Conservation (phyloP, 371 early-diverging fungal species). For the Basidiobolus meristosporus region DNA sequence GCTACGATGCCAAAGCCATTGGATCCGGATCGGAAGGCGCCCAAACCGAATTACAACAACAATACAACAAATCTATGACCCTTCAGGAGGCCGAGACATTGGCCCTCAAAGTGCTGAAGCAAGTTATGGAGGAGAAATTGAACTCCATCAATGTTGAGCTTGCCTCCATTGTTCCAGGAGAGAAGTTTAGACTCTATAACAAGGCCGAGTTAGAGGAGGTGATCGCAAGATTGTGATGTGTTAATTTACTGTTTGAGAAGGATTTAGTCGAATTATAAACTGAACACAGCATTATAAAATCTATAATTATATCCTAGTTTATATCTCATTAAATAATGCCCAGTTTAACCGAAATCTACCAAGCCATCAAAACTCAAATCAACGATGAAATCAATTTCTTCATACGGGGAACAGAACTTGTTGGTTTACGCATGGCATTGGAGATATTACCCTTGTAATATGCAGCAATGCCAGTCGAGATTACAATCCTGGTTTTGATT, state of each 20-base stretch:
- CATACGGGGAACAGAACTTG: too few species aligned
- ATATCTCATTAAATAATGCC: too few species aligned
- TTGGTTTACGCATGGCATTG: too few species aligned
- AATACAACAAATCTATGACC: slow-evolving; percentile 77
- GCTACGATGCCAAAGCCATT: slow-evolving; percentile 91
- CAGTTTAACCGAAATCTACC: too few species aligned
- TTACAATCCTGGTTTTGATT: too few species aligned
- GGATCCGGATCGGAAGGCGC: slow-evolving; percentile 98
- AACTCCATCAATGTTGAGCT: slow-evolving; percentile 89
- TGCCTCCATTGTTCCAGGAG: slow-evolving; percentile 50
- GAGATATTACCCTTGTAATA: too few species aligned
- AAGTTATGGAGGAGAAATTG: slow-evolving; percentile 99
- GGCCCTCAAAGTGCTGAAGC: slow-evolving; percentile 91
- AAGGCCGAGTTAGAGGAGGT: slow-evolving; percentile 50
- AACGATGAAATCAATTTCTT: too few species aligned
- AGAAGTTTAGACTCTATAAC: slow-evolving; percentile 54
- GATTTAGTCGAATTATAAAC: background rate
- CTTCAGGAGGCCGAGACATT: slow-evolving; percentile 75
- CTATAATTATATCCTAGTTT: too few species aligned
- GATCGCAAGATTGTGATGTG: slow-evolving; percentile 29
- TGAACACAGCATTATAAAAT: too few species aligned
- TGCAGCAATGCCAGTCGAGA: too few species aligned
- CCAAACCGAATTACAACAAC: slow-evolving; percentile 91
- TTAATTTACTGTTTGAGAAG: background rate
- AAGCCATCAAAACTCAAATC: too few species aligned